A percentile compares a stretch with the other conserved stretches of the same genome.
These are phyloP conservation scores for Amylostereum areolatum DNA, from an alignment of 1,284 basidiomycete species.

Conservation along the genomic window DNA sequence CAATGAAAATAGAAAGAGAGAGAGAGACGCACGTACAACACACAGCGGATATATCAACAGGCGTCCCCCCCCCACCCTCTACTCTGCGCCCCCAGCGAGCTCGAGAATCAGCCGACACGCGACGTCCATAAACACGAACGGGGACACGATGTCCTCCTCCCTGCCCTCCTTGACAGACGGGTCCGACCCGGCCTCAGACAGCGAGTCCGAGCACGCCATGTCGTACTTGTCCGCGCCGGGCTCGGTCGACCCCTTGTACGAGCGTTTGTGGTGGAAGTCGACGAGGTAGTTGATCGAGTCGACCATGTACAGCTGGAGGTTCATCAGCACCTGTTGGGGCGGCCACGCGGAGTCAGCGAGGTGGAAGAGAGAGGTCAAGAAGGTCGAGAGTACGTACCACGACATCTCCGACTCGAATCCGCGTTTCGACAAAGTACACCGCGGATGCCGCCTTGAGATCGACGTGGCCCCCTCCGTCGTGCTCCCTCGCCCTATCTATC, in stretches of 20 bases:
- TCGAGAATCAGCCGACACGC: conserved; percentile 81
- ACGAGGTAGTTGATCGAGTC: conserved; percentile 96
- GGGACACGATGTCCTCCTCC: conserved; percentile 81
- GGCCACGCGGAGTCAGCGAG: background rate
- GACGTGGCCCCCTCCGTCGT: conserved; percentile 60
- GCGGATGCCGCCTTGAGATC: conserved; percentile 63
- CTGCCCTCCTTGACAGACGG: conserved; percentile 42
- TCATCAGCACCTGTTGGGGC: conserved; percentile 80
- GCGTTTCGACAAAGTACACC: conserved; percentile 93
- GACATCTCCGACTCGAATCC: conserved; percentile 84
- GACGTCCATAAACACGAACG: conserved; percentile 96
- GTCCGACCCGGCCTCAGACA: conserved; percentile 43
- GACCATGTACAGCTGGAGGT: conserved; percentile 93
- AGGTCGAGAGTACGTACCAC: conserved; percentile 54
- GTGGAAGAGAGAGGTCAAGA: conserved; percentile 1
- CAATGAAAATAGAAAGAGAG: background rate
- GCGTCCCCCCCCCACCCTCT: conserved; percentile 8
- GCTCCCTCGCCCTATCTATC: conserved; percentile 57
- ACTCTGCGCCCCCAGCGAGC: conserved; percentile 56
- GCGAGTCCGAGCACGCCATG: conserved; percentile 47
- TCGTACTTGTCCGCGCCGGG: conserved; percentile 64
- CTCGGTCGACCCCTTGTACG: conserved; percentile 66
- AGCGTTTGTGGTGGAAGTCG: conserved; percentile 96
- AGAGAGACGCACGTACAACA: background rate
- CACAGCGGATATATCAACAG: background rate